Evolutionary conservation across 805 yeast species (phyloP), one percentile per base, ranked within the genome.

Genomic region (Nakazawaea pomicola): DNA sequence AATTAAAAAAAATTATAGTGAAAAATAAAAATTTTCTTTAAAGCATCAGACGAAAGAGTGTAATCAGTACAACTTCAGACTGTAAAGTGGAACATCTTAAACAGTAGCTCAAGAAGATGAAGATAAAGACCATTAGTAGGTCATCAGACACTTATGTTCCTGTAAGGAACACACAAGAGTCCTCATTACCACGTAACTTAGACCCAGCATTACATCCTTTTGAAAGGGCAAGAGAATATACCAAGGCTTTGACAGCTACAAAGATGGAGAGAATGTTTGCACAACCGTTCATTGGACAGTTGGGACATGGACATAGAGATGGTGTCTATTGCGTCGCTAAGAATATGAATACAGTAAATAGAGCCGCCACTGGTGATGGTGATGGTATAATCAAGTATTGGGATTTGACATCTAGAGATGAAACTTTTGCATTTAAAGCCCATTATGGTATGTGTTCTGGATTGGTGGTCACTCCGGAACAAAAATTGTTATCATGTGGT

Each of bases 221-320:
- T 55, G 98, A 93, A 64, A 72, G 98, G 52, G 97, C 98, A 5
- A 74, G 99, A 57, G 99, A 93, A 62, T 93, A 93, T 56, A 86
- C 97, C 15, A 77, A 90, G 50, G 98, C 98, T 0, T 64, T 93
- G 40, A 91, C 87, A 43, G 98, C 99, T 20, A 90, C 98, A 12
- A 93, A 93, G 58, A 61, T 93, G 65, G 98, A 91, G 57, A 74
- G 97, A 50, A 83, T 93, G 85, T 93, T 93, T 73, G 98, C 99
- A 0, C 90, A 90, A 56, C 99, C 99, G 2, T 93, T 93, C 61
- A 72, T 95, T 16, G 96, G 95, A 1, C 98, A 93, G 57, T 64
- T 93, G 28, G 99, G 99, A 3, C 74, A 77, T 46, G 99, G 99
- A 7, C 99, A 95, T 57, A 68, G 91, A 43, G 99, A 93, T 58